phyloP scores from a whole-genome alignment of 1,284 basidiomycete species.

The Ganoderma lingzhi region DNA sequence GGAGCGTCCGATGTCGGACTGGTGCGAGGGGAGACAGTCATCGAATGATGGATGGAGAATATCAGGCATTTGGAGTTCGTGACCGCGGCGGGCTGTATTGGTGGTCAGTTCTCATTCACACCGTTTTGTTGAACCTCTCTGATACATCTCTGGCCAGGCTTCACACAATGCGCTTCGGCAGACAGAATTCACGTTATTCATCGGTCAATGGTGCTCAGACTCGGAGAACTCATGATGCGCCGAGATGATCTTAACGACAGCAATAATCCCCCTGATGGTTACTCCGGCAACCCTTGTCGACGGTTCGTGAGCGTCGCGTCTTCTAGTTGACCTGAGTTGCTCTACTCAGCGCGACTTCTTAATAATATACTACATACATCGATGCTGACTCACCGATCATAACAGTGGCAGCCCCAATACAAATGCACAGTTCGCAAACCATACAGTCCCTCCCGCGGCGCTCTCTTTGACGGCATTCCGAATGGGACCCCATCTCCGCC shows the following conservation, averaged over 20 bases:
- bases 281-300: neutral
- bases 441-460: neutral
- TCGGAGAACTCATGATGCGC: too few species aligned
- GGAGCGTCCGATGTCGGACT: conserved; percentile 36
- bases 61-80: neutral
- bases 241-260: neutral
- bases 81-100: conserved; percentile 14
- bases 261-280: neutral
- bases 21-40: neutral
- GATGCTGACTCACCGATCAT: neutral
- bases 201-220: too few species aligned
- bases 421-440: neutral
- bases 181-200: neutral
- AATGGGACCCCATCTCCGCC: neutral
- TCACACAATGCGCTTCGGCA: neutral
- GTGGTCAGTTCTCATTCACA: conserved; percentile 11
- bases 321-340: neutral
- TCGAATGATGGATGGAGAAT: neutral
- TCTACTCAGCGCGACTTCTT: neutral
- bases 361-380: neutral
- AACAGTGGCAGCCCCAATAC: neutral
- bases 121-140: too few species aligned
- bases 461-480: neutral
- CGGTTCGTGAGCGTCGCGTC: neutral
- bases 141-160: neutral